Base-by-base conservation (phyloP, 2,329 filamentous ascomycete genomes). In the Triangularia verruculosa region DNA sequence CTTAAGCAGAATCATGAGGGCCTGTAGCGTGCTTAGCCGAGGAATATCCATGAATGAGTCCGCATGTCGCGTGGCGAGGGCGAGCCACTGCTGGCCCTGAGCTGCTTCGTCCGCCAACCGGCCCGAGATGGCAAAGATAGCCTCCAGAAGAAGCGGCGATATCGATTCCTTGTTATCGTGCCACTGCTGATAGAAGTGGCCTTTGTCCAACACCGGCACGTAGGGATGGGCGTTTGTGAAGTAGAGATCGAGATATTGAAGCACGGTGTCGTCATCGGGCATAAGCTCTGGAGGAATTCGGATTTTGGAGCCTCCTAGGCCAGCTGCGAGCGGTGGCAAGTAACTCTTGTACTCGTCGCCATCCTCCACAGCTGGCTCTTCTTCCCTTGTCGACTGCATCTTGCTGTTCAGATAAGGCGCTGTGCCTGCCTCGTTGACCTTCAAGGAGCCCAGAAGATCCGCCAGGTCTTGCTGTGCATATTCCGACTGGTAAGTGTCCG, bases 21-120 rank as follows among this genome's bases (percentile, higher is more conserved):
- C 94, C 77, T 98, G 94, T 9, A 98, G 87, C 0, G 95, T 98
- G 76, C 92, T 97, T 55, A 98, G 74, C 57, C 94, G 85, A 1
- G 94, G 93, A 24, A 94, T 87, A 71, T 97, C 94, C 85, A 96
- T 93, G 75, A 97, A 98, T 57, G 90, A 92, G 75, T 96, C 90
- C 68, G 94, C 90, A 72, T 98, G 94, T 74, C 92, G 89, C 27
- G 91, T 90, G 63, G 93, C 93, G 67, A 98, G 83, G 28, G 92
- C 92, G 57, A 98, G 85, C 95, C 95, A 98, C 76, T 95, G 93
- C 69, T 93, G 90, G 11, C 92, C 93, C 76, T 95, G 88, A 0
- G 89, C 85, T 4, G 91, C 89, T 68, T 96, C 91, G 68, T 95
- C 92, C 0, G 93, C 88, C 66, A 97, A 83, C 39, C 92, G 85